These are phyloP conservation scores for Ceriops zippeliana DNA, from an alignment of 345 rosid species.

Conservation along the genomic window DNA sequence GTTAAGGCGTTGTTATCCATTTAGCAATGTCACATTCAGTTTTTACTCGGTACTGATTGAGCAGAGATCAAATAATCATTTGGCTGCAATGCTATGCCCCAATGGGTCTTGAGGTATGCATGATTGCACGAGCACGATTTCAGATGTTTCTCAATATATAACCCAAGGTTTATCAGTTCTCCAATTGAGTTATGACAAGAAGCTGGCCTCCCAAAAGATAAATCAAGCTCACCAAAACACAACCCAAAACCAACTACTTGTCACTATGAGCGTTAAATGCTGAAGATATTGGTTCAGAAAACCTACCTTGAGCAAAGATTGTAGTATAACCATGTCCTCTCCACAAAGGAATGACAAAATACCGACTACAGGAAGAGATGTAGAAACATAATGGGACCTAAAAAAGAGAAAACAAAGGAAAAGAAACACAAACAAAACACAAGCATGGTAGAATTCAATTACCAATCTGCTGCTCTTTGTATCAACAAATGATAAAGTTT, in stretches of 20 bases:
- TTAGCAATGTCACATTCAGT: background rate
- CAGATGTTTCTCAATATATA: background rate
- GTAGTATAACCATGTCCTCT: slow-evolving; percentile 87
- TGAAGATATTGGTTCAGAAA: slow-evolving; percentile 6
- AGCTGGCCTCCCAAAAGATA: background rate
- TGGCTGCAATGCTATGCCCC: background rate
- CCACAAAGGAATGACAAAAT: slow-evolving; percentile 89
- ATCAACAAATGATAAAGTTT: slow-evolving; percentile 63
- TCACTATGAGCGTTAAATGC: background rate
- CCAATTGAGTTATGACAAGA: background rate
- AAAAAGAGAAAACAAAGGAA: background rate
- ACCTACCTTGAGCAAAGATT: slow-evolving; percentile 84
- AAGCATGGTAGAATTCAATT: slow-evolving; percentile 18
- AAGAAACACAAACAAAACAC: slow-evolving; percentile 14
- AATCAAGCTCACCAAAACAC: slow-evolving; percentile 2
- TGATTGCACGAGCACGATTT: background rate
- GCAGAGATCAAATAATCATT: background rate
- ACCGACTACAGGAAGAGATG: slow-evolving; percentile 48
- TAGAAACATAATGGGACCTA: slow-evolving; percentile 1
- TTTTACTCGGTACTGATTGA: background rate
- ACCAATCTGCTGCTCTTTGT: slow-evolving; percentile 89
- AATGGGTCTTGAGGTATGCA: background rate
- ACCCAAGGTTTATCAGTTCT: background rate
- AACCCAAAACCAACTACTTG: background rate
- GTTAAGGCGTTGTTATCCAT: background rate